These are phyloP conservation scores for Saururus chinensis DNA, from an alignment of 164 flowering plant species.

Conservation along the genomic window DNA sequence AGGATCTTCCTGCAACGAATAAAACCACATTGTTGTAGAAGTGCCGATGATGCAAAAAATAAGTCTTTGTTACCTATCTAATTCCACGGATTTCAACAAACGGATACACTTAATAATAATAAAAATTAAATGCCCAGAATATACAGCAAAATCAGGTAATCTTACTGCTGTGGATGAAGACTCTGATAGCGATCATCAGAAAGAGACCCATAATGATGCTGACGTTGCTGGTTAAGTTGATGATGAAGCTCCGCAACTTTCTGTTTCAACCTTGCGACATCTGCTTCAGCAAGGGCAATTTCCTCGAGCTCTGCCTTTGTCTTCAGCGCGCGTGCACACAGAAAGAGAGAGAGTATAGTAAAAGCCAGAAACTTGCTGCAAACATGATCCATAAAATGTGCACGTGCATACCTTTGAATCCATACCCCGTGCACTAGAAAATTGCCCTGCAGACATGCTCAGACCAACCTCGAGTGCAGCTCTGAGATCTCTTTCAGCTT, in stretches of 20 bases:
- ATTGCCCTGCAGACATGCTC: constrained; percentile 89
- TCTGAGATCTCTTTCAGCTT: constrained; percentile 96
- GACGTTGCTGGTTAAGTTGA: constrained; percentile 94
- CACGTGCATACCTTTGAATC: constrained; percentile 74
- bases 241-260: constrained; percentile 96
- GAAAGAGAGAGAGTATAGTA: constrained; percentile 9
- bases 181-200: constrained; percentile 67
- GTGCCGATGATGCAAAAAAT: too few species aligned
- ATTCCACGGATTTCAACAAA: background rate
- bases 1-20: constrained; percentile 55
- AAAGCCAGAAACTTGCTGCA: background rate
- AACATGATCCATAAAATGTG: background rate
- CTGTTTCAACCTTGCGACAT: constrained; percentile 94
- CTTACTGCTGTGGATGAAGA: constrained; percentile 70
- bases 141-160: constrained; percentile 1
- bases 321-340: constrained; percentile 48
- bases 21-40: background rate
- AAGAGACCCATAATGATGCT: constrained; percentile 78
- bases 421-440: constrained; percentile 70
- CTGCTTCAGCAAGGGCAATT: constrained; percentile 98
- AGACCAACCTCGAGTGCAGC: constrained; percentile 95
- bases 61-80: background rate
- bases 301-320: constrained; percentile 99
- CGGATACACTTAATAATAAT: background rate
- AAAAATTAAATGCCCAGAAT: background rate